Evolutionary conservation across 179 eudicot genomes (phyloP).

Genomic region (Camellia oleifera): DNA sequence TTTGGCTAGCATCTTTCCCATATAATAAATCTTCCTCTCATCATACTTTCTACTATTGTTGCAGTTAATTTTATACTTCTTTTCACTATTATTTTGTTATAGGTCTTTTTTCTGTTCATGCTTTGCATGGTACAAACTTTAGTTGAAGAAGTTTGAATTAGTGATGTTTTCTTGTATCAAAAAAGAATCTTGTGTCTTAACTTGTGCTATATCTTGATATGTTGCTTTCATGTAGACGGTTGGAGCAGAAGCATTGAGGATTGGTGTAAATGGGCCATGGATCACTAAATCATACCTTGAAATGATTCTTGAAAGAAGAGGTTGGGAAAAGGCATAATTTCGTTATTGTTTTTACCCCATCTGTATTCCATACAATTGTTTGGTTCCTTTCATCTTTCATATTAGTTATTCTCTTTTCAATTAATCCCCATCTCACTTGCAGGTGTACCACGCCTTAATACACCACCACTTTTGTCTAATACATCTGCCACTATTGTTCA

Average conservation of each 20-base stretch:
- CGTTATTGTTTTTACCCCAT: background rate
- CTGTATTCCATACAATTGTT: background rate
- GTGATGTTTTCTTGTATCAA: background rate
- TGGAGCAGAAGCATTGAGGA: slow-evolving; percentile 79
- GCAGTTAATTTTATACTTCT: too few species aligned
- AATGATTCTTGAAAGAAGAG: slow-evolving; percentile 87
- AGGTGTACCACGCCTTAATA: slow-evolving; percentile 97
- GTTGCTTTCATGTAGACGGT: slow-evolving; percentile 49
- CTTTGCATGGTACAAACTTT: background rate
- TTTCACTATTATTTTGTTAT: too few species aligned
- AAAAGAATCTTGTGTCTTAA: background rate
- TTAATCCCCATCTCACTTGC: slow-evolving; percentile 12
- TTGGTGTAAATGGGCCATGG: slow-evolving; percentile 84
- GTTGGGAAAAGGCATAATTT: slow-evolving; percentile 29
- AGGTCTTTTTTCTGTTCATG: too few species aligned
- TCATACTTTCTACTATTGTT: background rate
- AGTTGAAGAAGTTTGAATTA: background rate
- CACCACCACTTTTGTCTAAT: slow-evolving; percentile 76
- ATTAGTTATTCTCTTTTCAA: slow-evolving; percentile 12
- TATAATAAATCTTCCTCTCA: background rate
- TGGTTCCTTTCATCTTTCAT: slow-evolving; percentile 7
- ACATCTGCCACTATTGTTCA: slow-evolving; percentile 38
- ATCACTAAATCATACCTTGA: slow-evolving; percentile 98
- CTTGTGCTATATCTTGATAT: background rate
- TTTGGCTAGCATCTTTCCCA: background rate